Evolutionary conservation across 257 asterid species (phyloP), one percentile per base, ranked within the genome.

Genomic region (Eucommia ulmoides): DNA sequence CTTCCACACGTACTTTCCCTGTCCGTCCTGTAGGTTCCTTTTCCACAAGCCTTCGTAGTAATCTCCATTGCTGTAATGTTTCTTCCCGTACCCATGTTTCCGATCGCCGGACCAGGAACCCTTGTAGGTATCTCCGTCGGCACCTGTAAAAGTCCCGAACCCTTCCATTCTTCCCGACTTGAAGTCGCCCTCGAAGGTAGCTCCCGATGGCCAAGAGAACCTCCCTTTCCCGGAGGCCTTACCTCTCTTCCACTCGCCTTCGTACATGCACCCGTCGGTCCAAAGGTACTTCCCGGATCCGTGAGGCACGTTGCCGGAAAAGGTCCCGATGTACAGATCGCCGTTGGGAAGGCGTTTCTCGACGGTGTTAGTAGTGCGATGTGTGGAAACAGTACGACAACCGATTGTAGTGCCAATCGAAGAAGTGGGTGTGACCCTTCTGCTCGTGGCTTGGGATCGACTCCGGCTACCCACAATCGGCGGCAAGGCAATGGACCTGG

Each of bases 191-290:
- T 77, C 93, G 42, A 71, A 91, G 9, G 83, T 81, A 18, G 99
- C 97, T 1, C 99, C 97, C 0, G 95, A 86, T 1, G 99, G 95
- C 99, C 99, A 91, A 0, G 99, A 91, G 42, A 91, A 77, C 59
- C 71, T 86, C 1, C 99, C 99, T 44, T 65, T 81, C 0, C 99
- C 99, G 1, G 77, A 73, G 24, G 95, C 95, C 33, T 81, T 91
- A 44, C 99, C 99, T 64, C 78, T 77, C 70, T 77, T 86, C 99
- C 99, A 91, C 48, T 81, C 94, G 4, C 99, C 99, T 58, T 79
- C 95, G 41, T 86, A 91, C 95, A 87, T 87, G 62, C 97, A 87
- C 45, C 95, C 95, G 52, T 91, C 99, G 21, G 35, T 73, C 99
- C 99, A 91, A 56, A 86, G 35, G 62, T 91, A 91, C 71, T 83